These are phyloP conservation scores for Anastatica hierochuntica DNA, from an alignment of 345 rosid species.

Conservation along the genomic window DNA sequence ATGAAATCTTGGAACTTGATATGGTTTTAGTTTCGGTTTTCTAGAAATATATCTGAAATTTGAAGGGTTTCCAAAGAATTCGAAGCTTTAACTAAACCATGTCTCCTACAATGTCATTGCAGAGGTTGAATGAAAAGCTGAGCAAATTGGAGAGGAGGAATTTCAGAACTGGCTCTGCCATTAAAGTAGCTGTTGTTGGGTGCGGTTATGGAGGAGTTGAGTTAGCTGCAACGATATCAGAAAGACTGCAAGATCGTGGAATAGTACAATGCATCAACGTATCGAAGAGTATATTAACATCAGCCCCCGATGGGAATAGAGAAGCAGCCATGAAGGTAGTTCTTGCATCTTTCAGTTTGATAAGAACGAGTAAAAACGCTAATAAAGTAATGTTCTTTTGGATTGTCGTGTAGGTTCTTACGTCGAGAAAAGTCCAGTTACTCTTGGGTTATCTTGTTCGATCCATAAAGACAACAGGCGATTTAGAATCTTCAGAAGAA, in stretches of 20 bases:
- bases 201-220: slow-evolving; percentile 96
- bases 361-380: background rate
- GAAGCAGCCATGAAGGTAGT: slow-evolving; percentile 79
- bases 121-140: slow-evolving; percentile 62
- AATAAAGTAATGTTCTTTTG: background rate
- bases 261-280: slow-evolving; percentile 68
- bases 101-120: no score
- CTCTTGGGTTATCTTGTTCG: slow-evolving; percentile 69
- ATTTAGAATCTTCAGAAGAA: no score
- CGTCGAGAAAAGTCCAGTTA: slow-evolving; percentile 66
- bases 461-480: slow-evolving; percentile 28
- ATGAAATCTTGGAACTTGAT: background rate
- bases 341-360: background rate
- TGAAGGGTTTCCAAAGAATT: no score
- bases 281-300: slow-evolving; percentile 60
- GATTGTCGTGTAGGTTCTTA: slow-evolving; percentile 53
- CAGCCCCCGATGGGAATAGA: slow-evolving; percentile 81
- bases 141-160: slow-evolving; percentile 57
- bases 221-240: slow-evolving; percentile 88
- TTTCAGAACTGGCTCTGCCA: slow-evolving; percentile 45
- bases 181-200: slow-evolving; percentile 72
- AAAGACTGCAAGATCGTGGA: slow-evolving; percentile 78
- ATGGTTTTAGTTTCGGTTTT: no score
- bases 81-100: no score
- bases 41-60: no score